A percentile compares a stretch with the other conserved stretches of the same genome.
These are phyloP conservation scores for Mrakia gelida DNA, from an alignment of 768 basidiomycete genomes.

Conservation along the genomic window DNA sequence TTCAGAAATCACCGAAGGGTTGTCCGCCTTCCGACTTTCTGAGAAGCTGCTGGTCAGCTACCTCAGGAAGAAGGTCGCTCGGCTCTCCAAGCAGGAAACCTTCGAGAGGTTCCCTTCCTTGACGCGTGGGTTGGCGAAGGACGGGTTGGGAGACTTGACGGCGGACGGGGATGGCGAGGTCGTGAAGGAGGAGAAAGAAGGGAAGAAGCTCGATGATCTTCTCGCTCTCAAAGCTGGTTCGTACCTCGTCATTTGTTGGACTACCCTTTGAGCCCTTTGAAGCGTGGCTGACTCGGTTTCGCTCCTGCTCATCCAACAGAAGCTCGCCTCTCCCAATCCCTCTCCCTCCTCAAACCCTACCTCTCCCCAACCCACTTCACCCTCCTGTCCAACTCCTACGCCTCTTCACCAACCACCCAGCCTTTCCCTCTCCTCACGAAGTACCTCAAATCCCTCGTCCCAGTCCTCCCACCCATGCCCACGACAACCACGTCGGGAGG, in stretches of 20 bases:
- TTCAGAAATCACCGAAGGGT: slow-evolving; percentile 13
- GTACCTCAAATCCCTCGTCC: slow-evolving; percentile 15
- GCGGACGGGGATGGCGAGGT: neutral
- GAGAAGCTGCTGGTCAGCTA: neutral
- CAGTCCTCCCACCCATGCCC: neutral
- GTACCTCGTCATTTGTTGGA: neutral
- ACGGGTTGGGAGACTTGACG: slow-evolving; percentile 21
- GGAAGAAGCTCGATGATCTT: neutral
- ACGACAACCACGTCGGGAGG: neutral
- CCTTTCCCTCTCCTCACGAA: slow-evolving; percentile 16
- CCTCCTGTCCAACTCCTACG: slow-evolving; percentile 8
- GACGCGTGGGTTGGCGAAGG: slow-evolving; percentile 16
- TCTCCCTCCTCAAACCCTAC: slow-evolving; percentile 22
- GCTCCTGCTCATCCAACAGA: neutral
- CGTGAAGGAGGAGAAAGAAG: slow-evolving; percentile 5
- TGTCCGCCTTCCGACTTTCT: slow-evolving; percentile 19
- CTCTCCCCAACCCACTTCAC: slow-evolving; percentile 8
- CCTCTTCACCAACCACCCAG: neutral
- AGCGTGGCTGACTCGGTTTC: neutral
- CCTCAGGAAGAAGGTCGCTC: slow-evolving; percentile 20
- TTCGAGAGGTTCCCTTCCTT: slow-evolving; percentile 22
- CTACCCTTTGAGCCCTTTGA: neutral
- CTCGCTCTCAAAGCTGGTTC: slow-evolving; percentile 20
- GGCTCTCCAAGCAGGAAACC: slow-evolving; percentile 9
- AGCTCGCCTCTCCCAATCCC: slow-evolving; percentile 23